Evolutionary conservation across 495 filamentous ascomycete species (phyloP).

Genomic region (Chaetomium tenue): DNA sequence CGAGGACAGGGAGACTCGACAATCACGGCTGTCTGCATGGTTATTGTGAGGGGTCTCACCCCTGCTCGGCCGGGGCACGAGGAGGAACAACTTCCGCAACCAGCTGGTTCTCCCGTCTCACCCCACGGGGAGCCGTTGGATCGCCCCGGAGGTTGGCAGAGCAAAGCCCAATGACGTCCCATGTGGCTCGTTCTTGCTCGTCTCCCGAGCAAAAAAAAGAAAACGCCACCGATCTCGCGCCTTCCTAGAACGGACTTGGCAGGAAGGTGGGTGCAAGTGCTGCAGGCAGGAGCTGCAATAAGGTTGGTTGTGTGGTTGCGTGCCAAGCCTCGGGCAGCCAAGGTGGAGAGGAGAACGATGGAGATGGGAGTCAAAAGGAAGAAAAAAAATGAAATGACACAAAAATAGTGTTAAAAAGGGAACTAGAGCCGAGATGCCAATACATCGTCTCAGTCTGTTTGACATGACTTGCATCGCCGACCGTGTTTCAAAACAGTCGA

Average conservation of each 20-base stretch:
- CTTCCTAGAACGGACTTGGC: slow-evolving; percentile 7
- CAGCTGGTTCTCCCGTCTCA: not conserved
- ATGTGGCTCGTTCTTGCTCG: not conserved
- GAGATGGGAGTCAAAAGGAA: not conserved
- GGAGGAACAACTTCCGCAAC: slow-evolving; percentile 9
- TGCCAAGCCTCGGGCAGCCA: not conserved
- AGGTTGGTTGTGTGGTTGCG: not conserved
- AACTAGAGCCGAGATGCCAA: not conserved
- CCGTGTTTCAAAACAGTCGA: not conserved
- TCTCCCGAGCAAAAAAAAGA: not conserved
- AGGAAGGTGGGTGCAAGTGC: not conserved
- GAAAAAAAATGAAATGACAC: not conserved
- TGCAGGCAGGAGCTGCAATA: too few relatives aligned
- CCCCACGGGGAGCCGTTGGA: slow-evolving; percentile 6
- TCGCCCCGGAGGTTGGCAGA: not conserved
- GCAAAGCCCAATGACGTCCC: not conserved
- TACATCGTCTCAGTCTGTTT: not conserved
- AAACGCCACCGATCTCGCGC: slow-evolving; percentile 4
- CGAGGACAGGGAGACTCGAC: slow-evolving; percentile 1
- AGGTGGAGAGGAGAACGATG: not conserved
- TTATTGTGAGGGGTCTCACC: not conserved
- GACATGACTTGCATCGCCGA: not conserved
- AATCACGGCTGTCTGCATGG: not conserved
- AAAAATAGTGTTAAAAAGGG: not conserved
- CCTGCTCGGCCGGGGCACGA: not conserved